Evolutionary conservation across 495 filamentous ascomycete species (phyloP).

Genomic region (Terfezia boudieri): DNA sequence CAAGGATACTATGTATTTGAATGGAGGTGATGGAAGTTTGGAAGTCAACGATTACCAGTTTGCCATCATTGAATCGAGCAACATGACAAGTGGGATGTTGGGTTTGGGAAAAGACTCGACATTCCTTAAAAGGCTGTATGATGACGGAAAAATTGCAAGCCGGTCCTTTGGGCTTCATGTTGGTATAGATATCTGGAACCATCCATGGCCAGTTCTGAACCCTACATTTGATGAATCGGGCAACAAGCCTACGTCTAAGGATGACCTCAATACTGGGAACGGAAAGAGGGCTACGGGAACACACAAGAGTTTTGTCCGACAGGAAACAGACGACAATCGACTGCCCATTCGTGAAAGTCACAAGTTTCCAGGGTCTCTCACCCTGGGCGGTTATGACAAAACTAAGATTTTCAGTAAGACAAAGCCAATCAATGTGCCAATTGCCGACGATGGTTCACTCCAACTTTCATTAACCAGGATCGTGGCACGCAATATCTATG

Average conservation of each 20-base stretch:
- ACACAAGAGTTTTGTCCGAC: background rate
- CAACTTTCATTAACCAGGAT: conserved; percentile 9
- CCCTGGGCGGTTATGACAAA: conserved; percentile 12
- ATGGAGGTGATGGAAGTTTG: background rate
- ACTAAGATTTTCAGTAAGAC: conserved; percentile 8
- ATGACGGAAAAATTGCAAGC: background rate
- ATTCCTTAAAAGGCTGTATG: too few species aligned
- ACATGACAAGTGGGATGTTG: too few species aligned
- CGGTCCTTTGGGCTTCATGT: background rate
- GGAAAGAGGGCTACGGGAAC: background rate
- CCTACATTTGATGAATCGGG: conserved; percentile 6
- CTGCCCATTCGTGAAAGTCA: conserved; percentile 2
- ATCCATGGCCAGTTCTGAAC: conserved; percentile 5
- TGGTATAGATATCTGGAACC: conserved; percentile 11
- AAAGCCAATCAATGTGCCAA: conserved; percentile 4
- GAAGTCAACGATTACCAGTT: too few species aligned
- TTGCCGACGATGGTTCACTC: conserved; percentile 8
- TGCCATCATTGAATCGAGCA: too few species aligned
- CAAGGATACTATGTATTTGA: conserved; percentile 3
- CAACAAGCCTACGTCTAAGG: background rate
- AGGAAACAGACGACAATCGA: background rate
- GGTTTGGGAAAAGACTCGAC: too few species aligned
- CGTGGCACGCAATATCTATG: conserved; percentile 2
- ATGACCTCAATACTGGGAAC: conserved; percentile 1
- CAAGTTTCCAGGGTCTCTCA: conserved; percentile 10